These are phyloP conservation scores for Metschnikowia gruessii DNA, from an alignment of 805 yeast species.

Conservation along the genomic window DNA sequence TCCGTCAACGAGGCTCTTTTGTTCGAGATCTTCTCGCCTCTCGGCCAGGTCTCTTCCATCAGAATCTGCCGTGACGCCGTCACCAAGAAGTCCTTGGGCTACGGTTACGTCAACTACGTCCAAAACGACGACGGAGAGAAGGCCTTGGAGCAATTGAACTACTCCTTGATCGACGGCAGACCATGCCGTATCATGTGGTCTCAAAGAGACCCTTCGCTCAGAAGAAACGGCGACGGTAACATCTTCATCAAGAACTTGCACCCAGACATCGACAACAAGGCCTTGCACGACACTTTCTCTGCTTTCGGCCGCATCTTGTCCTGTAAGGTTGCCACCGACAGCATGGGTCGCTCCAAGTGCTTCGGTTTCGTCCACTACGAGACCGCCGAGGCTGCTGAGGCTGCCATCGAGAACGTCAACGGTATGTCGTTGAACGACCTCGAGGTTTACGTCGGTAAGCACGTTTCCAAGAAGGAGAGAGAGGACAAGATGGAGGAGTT, in stretches of 20 bases:
- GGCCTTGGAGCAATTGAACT: conserved; percentile 95
- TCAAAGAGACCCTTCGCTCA: conserved; percentile 94
- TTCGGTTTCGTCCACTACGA: conserved; percentile 98
- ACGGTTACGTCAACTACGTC: conserved; percentile 97
- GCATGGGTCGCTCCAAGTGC: conserved; percentile 86
- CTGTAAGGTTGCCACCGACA: conserved; percentile 96
- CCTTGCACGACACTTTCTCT: conserved; percentile 95
- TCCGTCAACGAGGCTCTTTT: conserved; percentile 90
- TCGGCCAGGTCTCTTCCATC: conserved; percentile 94
- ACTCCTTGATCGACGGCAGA: conserved; percentile 87
- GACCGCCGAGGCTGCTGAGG: conserved; percentile 84
- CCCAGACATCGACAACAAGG: conserved; percentile 98
- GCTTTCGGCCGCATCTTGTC: conserved; percentile 95
- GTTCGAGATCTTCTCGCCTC: conserved; percentile 89
- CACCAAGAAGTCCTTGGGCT: conserved; percentile 94
- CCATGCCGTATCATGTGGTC: conserved; percentile 99
- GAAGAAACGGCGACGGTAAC: conserved; percentile 96
- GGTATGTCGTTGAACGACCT: conserved; percentile 97
- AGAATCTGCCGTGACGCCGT: conserved; percentile 99
- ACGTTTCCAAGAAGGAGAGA: conserved; percentile 89
- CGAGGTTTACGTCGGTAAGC: conserved; percentile 95
- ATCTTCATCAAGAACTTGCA: conserved; percentile 97
- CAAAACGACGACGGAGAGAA: conserved; percentile 84
- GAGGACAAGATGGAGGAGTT: conserved; percentile 86
- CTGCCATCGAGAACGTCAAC: conserved; percentile 95